Conservation (phyloP, 2,329 filamentous ascomycete species). For the Pseudonectria buxi region DNA sequence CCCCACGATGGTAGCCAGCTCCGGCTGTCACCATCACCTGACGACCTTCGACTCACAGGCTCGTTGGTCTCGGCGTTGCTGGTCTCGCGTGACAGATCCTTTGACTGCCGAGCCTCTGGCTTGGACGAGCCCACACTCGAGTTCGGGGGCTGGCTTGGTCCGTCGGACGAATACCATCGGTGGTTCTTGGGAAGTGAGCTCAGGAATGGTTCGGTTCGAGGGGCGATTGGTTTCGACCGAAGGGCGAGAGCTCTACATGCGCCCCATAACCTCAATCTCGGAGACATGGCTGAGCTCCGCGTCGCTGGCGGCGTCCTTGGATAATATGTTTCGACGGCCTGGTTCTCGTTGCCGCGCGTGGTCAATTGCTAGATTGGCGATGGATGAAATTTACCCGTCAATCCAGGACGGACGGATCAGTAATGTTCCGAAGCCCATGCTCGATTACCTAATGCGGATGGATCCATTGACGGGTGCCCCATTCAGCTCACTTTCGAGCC, state of each 20-base stretch:
- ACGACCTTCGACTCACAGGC: no score
- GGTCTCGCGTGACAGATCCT: conserved; percentile 2
- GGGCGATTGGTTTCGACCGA: conserved; percentile 21
- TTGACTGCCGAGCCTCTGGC: conserved; percentile 5
- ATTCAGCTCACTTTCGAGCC: no score
- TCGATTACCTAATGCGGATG: neutral
- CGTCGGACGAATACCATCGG: conserved; percentile 29
- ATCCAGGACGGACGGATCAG: conserved; percentile 11
- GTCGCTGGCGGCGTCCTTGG: conserved; percentile 21
- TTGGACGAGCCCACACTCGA: conserved; percentile 13
- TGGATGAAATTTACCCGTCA: conserved; percentile 20
- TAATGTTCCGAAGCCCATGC: conserved; percentile 11
- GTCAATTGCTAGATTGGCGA: conserved; percentile 15
- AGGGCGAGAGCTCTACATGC: conserved; percentile 29
- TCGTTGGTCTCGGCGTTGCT: neutral
- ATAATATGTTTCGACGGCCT: conserved; percentile 15
- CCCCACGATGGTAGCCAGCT: conserved; percentile 17
- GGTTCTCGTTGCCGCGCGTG: conserved; percentile 17
- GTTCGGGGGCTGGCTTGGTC: conserved; percentile 19
- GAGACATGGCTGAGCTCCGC: conserved; percentile 28
- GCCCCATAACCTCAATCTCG: conserved; percentile 27
- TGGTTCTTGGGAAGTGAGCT: conserved; percentile 12
- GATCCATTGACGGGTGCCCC: no score
- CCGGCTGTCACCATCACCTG: conserved; percentile 3
- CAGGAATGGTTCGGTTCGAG: conserved; percentile 16